Base-by-base conservation (phyloP, 1,139 yeast genomes). In the Pichia sp. region DNA sequence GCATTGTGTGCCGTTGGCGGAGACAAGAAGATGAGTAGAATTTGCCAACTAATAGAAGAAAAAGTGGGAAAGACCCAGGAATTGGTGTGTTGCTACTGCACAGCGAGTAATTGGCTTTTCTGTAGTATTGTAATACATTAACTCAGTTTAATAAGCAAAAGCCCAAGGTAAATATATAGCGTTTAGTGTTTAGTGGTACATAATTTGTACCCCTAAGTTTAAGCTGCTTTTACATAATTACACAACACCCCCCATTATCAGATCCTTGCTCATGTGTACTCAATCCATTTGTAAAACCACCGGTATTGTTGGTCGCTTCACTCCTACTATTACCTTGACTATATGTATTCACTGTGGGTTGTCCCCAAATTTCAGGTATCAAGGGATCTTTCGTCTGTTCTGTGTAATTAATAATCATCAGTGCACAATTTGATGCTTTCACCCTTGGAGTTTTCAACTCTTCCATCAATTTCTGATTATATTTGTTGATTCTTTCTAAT, bases 351-450 rank as follows among this genome's bases (percentile, higher is more conserved):
- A 23, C 70, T 3, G 64, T 65, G 1, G 69, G 68, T 38, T 54
- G 23, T 58, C 64, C 66, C 79, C 80, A 76, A 11, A 73, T 51
- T 9, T 65, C 60, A 0, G 80, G 76, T 22, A 77, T 63, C 43
- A 77, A 63, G 43, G 70, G 70, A 57, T 77, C 82, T 3, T 72
- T 71, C 6, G 74, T 71, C 25, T 67, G 70, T 47, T 72, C 69
- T 15, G 73, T 67, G 48, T 68, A 72, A 51, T 72, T 68, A 25
- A 76, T 69, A 27, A 76, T 67, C 61, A 62, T 56, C 26, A 74
- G 66, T 39, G 85, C 78, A 8, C 88, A 85, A 54, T 77, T 78
- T 18, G 88, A 82, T 4, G 88, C 85, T 36, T 82, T 79, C 11
- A 82, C 77, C 51, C 94, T 67, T 9, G 82, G 82, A 48, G 79